Percentiles rank a stretch among this genome's conserved stretches.
Conservation (phyloP, 257 asterid species). For the Solanum etuberosum region DNA sequence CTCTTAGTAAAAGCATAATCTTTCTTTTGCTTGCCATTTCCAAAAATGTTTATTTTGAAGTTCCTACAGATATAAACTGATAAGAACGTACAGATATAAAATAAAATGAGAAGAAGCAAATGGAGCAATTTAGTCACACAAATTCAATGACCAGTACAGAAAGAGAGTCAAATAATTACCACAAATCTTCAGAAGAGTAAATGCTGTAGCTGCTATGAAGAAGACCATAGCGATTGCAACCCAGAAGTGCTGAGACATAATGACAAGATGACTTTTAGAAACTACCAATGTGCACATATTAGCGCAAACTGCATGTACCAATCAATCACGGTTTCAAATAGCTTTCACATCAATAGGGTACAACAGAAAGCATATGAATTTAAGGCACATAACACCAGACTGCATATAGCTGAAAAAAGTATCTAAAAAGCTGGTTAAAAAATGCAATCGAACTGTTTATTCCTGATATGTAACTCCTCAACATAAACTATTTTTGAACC, state of each 20-base stretch:
- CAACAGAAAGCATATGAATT: background rate
- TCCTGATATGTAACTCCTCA: background rate
- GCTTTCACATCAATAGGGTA: background rate
- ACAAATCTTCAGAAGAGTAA: constrained; percentile 76
- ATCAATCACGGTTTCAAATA: background rate
- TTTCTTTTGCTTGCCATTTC: background rate
- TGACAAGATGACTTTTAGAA: constrained; percentile 1
- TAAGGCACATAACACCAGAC: background rate
- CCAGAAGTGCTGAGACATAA: constrained; percentile 86
- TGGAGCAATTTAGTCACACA: background rate
- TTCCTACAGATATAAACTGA: background rate
- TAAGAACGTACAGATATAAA: background rate
- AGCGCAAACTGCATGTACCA: background rate
- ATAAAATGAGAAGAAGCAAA: background rate
- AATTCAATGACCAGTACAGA: background rate
- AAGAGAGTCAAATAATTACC: constrained; percentile 33
- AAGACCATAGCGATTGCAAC: constrained; percentile 97
- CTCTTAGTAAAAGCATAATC: background rate
- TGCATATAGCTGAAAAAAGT: background rate
- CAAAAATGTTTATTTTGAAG: background rate
- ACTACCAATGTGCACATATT: background rate
- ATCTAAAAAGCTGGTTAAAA: background rate
- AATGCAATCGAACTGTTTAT: background rate
- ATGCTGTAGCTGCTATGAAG: constrained; percentile 86
- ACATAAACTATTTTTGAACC: background rate